Evolutionary conservation across 2,329 filamentous ascomycete genomes (phyloP).

Genomic region (Stemphylium vesicarium): DNA sequence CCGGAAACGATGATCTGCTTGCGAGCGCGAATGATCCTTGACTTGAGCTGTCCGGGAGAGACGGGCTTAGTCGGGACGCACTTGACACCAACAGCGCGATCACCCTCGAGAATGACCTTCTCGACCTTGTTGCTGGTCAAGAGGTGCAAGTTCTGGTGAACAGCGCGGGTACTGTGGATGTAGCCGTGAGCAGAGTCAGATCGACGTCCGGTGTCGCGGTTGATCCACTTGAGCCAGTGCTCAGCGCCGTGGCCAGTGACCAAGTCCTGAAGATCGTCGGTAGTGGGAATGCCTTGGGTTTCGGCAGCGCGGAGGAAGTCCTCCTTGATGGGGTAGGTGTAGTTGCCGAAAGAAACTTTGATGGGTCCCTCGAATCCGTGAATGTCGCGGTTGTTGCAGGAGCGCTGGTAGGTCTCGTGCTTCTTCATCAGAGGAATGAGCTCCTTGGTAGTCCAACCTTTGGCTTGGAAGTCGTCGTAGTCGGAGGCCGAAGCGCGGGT

Average conservation of each 20-base stretch:
- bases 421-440: conserved; percentile 79
- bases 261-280: conserved; percentile 78
- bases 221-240: conserved; percentile 88
- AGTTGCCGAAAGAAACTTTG: conserved; percentile 80
- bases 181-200: conserved; percentile 81
- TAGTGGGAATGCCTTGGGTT: conserved; percentile 75
- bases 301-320: conserved; percentile 77
- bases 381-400: conserved; percentile 63
- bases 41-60: conserved; percentile 58
- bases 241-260: conserved; percentile 72
- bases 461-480: conserved; percentile 79
- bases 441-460: conserved; percentile 80
- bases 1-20: conserved; percentile 77
- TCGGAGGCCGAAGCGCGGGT: conserved; percentile 74
- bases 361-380: conserved; percentile 82
- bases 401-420: conserved; percentile 75
- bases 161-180: conserved; percentile 74
- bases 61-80: conserved; percentile 75
- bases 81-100: conserved; percentile 72
- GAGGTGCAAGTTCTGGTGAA: conserved; percentile 73
- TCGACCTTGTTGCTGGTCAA: conserved; percentile 79
- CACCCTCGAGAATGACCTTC: conserved; percentile 75
- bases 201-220: conserved; percentile 71
- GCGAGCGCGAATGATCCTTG: conserved; percentile 68
- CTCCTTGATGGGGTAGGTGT: conserved; percentile 81